Percentiles rank a stretch among this genome's conserved stretches.
These are phyloP conservation scores for Ilyonectria destructans DNA, from an alignment of 2,329 filamentous ascomycete genomes.

Conservation along the genomic window DNA sequence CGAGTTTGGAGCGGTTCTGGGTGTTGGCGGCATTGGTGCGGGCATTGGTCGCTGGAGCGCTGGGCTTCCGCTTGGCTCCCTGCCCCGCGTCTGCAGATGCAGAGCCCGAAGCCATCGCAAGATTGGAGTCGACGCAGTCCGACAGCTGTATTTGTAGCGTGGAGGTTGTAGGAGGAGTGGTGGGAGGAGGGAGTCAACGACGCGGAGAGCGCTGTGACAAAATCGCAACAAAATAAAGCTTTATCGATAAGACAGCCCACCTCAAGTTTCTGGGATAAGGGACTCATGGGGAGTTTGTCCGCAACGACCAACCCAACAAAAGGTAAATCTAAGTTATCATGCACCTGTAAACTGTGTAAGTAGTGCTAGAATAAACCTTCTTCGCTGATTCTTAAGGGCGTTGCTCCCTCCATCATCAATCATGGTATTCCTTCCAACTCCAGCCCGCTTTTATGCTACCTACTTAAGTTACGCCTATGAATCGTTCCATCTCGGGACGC, in stretches of 20 bases:
- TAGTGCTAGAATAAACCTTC: no score
- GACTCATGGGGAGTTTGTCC: no score
- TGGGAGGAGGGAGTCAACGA: conserved; percentile 12
- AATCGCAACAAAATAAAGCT: conserved; percentile 43
- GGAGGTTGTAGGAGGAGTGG: conserved; percentile 7
- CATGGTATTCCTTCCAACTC: no score
- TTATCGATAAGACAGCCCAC: conserved; percentile 49
- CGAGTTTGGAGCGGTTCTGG: conserved; percentile 62
- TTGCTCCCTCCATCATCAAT: no score
- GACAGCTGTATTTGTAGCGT: conserved; percentile 15
- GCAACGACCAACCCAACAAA: no score
- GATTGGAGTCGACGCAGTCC: conserved; percentile 25
- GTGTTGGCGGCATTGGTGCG: conserved; percentile 47
- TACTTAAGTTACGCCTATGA: no score
- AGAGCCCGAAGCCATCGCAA: conserved; percentile 50
- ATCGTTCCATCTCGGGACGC: no score
- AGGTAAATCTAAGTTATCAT: no score
- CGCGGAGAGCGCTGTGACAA: conserved; percentile 19
- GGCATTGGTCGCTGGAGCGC: conserved; percentile 40
- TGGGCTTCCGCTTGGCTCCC: conserved; percentile 47
- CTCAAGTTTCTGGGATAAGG: neutral
- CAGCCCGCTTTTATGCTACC: no score
- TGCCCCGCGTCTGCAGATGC: conserved; percentile 45
- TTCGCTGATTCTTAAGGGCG: no score
- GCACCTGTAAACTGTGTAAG: no score